Evolutionary conservation across 2,329 filamentous ascomycete species (phyloP), one percentile per base, ranked within the genome.

Genomic region (Trichophyton benhamiae): DNA sequence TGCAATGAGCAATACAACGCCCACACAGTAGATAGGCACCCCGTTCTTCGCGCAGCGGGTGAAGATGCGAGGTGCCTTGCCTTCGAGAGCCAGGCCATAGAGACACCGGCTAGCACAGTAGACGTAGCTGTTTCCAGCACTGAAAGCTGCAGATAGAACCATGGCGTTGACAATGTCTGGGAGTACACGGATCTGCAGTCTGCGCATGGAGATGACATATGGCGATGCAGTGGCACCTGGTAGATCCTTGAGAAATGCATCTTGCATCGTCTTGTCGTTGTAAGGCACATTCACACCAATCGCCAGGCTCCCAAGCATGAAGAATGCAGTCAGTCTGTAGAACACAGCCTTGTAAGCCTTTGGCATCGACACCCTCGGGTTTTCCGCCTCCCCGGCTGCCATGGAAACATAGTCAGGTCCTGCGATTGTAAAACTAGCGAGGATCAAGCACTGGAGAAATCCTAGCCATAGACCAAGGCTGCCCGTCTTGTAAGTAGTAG

Each of bases 321-420:
- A 91, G 72, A 92, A 91, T 1, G 82, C 76, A 0, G 86, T 86
- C 36, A 92, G 76, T 36, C 89, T 85, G 72, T 88, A 91, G 72
- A 91, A 91, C 1, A 91, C 87, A 57, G 86, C 84, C 63, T 89
- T 89, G 73, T 84, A 91, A 0, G 88, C 88, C 46, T 82, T 83
- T 0, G 88, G 88, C 72, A 94, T 83, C 20, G 86, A 82, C 17
- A 75, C 75, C 15, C 87, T 83, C 0, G 87, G 87, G 66, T 89
- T 87, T 67, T 87, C 82, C 0, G 87, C 82, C 71, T 90, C 87
- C 17, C 85, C 86, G 1, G 87, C 86, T 3, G 81, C 78, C 80
- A 81, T 80, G 4, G 77, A 74, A 64, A 88, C 83, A 72, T 87
- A 87, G 67, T 88, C 85, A 0, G 84, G 84, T 0, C 86, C 85